Percentiles rank a stretch among this genome's conserved stretches.
phyloP scores from a whole-genome alignment of 148 eudicot species.

The Oxyria digyna region DNA sequence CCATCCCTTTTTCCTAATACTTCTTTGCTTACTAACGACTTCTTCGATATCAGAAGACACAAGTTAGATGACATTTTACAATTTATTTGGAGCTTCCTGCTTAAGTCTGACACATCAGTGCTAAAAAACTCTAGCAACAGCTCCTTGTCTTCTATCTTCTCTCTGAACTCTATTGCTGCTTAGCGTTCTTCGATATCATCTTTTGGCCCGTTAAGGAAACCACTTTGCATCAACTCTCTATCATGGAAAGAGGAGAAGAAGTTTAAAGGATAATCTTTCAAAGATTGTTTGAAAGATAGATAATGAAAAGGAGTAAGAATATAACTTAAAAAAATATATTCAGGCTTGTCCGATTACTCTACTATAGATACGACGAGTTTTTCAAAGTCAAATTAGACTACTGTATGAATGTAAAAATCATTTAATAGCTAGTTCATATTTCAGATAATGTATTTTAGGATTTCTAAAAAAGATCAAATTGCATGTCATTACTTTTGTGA shows the following conservation, averaged over 20 bases:
- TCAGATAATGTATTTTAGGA: too few relatives aligned
- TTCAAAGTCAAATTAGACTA: too few relatives aligned
- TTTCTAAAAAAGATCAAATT: too few relatives aligned
- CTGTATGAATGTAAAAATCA: too few relatives aligned
- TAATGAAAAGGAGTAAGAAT: background rate
- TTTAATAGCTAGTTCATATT: too few relatives aligned
- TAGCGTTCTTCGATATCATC: constrained; percentile 65
- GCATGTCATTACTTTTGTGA: too few relatives aligned
- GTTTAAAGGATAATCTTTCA: background rate
- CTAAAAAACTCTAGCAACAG: constrained; percentile 69
- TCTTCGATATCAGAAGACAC: constrained; percentile 79
- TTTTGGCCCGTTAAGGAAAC: constrained; percentile 70
- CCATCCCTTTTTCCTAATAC: constrained; percentile 32
- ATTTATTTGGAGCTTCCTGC: constrained; percentile 57
- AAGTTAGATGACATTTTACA: constrained; percentile 56
- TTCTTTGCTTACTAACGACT: constrained; percentile 41
- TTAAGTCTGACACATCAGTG: constrained; percentile 50
- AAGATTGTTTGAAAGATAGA: background rate
- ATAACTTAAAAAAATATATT: background rate
- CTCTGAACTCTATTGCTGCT: constrained; percentile 68
- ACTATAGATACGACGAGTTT: too few relatives aligned
- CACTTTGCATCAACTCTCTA: constrained; percentile 86
- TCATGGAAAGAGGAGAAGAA: background rate
- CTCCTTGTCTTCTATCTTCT: constrained; percentile 82
- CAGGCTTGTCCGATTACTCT: background rate